Evolutionary conservation across 805 yeast species (phyloP), one percentile per base, ranked within the genome.

Genomic region (Barnettozyma vustinii): DNA sequence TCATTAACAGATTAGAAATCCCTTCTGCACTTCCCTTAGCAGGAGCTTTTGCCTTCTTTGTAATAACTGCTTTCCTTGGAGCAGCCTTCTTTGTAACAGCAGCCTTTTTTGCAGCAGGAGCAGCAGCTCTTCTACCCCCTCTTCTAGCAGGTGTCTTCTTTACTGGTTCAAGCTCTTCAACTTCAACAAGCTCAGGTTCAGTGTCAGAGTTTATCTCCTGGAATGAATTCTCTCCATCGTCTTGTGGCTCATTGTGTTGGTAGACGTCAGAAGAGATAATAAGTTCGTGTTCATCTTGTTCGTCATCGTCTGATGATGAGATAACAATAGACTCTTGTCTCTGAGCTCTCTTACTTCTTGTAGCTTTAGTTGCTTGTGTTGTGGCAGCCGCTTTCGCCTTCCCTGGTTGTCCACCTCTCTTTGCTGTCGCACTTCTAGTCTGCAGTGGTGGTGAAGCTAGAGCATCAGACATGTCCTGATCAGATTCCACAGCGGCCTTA

Each of bases 251-350:
- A 15, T 7, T 9, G 12, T 39, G 20, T 25, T 40, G 32, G 15
- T 40, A 13, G 15, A 5, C 33, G 15, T 40, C 42, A 20, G 42
- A 40, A 4, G 30, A 40, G 26, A 15, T 16, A n/a, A 40, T 21
- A 9, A 40, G 13, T 8, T 27, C 40, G 15, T 15, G 23, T 19
- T 18, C 40, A 30, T 26, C 39, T 21, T 23, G 35, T 8, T 41
- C 49, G 10, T 37, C 47, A 33, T 39, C 46, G 33, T 37, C 42
- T 19, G 52, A 50, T 19, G 52, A 50, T 4, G 53, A 46, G 15
- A 43, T 46, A 2, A 53, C 45, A 6, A 47, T 42, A 32, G 45
- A 44, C 18, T 48, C 52, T 2, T 48, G 39, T 13, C 46, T 32
- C 18, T 40, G 40, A 15, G 41, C 37, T 27, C 39, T 36, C 21